These are phyloP conservation scores for Arbutus unedo DNA, from an alignment of 148 eudicot species.

Conservation along the genomic window DNA sequence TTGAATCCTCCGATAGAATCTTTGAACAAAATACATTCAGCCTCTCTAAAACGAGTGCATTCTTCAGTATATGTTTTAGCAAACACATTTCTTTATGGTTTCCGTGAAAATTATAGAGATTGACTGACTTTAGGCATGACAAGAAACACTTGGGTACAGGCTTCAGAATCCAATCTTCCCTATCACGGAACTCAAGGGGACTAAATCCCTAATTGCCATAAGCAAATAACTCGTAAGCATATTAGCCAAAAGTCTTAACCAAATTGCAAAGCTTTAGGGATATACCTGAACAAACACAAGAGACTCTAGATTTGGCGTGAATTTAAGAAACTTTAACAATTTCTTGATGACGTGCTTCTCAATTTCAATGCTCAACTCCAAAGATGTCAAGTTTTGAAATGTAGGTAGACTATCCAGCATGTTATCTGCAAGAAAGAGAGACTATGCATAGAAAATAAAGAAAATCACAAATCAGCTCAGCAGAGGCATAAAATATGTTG, in stretches of 20 bases:
- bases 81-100: slow-evolving; percentile 25
- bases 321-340: slow-evolving; percentile 33
- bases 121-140: slow-evolving; percentile 27
- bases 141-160: slow-evolving; percentile 28
- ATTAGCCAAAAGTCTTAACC: not conserved
- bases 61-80: slow-evolving; percentile 33
- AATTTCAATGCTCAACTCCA: slow-evolving; percentile 34
- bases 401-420: slow-evolving; percentile 27
- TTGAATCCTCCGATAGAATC: slow-evolving; percentile 17
- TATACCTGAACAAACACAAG: slow-evolving; percentile 35
- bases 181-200: not conserved
- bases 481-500: not conserved
- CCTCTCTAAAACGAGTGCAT: slow-evolving; percentile 33
- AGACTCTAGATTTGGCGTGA: slow-evolving; percentile 38
- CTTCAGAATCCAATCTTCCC: slow-evolving; percentile 15
- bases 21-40: slow-evolving; percentile 22
- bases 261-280: not conserved
- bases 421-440: slow-evolving; percentile 30
- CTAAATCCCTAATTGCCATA: slow-evolving; percentile 27
- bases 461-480: slow-evolving; percentile 11
- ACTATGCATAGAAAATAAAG: slow-evolving; percentile 24
- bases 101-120: slow-evolving; percentile 31
- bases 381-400: slow-evolving; percentile 41
- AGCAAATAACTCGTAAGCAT: not conserved
- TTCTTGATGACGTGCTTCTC: slow-evolving; percentile 12